A percentile compares a stretch with the other conserved stretches of the same genome.
Evolutionary conservation across 805 yeast genomes (phyloP).

Genomic region (Martiniozyma abietophila): DNA sequence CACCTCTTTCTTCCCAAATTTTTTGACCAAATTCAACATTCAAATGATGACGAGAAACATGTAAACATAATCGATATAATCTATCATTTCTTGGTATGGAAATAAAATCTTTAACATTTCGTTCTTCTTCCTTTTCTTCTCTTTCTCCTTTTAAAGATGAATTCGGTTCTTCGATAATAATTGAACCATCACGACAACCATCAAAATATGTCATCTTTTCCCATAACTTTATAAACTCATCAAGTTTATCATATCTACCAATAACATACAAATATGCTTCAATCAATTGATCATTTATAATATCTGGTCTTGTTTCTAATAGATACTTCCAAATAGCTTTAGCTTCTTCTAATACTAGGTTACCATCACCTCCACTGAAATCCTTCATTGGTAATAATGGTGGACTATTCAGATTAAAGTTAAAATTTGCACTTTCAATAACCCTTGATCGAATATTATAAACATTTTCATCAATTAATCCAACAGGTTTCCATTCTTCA

Average conservation of each 20-base stretch:
- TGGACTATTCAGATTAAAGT: slow-evolving; percentile 43
- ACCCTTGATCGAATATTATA: slow-evolving; percentile 32
- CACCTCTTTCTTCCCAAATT: slow-evolving; percentile 76
- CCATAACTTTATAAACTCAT: slow-evolving; percentile 29
- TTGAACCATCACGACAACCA: slow-evolving; percentile 17
- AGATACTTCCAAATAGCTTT: slow-evolving; percentile 64
- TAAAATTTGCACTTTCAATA: slow-evolving; percentile 22
- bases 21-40: slow-evolving; percentile 50
- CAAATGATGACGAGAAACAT: slow-evolving; percentile 52
- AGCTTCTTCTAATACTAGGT: slow-evolving; percentile 58
- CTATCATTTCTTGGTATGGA: slow-evolving; percentile 37
- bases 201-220: slow-evolving; percentile 27
- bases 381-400: slow-evolving; percentile 52
- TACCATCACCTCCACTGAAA: slow-evolving; percentile 17
- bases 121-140: too few relatives aligned
- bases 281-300: slow-evolving; percentile 34
- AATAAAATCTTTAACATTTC: slow-evolving; percentile 7
- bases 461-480: slow-evolving; percentile 32
- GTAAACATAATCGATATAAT: slow-evolving; percentile 51
- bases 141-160: slow-evolving; percentile 9
- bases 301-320: slow-evolving; percentile 32
- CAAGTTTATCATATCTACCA: slow-evolving; percentile 27
- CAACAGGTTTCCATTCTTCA: slow-evolving; percentile 21
- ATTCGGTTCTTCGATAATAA: slow-evolving; percentile 16
- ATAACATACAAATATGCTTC: slow-evolving; percentile 45